Base-by-base conservation (phyloP, 2,329 filamentous ascomycete species). In the Diaporthe longicolla region DNA sequence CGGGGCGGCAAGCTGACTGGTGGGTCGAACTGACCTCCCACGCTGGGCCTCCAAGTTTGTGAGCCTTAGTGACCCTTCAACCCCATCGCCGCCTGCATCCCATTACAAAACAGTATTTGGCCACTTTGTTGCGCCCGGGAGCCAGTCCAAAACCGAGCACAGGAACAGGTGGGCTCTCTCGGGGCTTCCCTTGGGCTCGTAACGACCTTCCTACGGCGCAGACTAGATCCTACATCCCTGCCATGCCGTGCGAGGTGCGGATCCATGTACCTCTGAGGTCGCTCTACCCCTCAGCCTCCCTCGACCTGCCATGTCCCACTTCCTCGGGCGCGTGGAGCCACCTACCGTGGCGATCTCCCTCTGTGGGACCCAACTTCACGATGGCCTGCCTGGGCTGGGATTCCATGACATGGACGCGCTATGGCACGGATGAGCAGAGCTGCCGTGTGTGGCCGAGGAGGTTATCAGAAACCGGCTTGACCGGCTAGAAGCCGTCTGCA, bases 81-180 rank as follows among this genome's bases (percentile, higher is more conserved):
- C 63, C 66, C 73, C 57, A 73, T 71, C 52, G 58, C 35, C 21
- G 32, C 58, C 66, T 74, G 68, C 68, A 75, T 72, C 61, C 71
- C 40, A 75, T 75, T 74, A 75, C 74, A 75, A 68, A 75, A 72
- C 74, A 59, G 45, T 75, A 70, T 70, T 63, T 66, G 69, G 45
- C 40, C 29, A 43, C n/a, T 5, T 26, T 70, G 45, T 50, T 21
- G 63, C 37, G 48, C n/a, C 29, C 48, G 48, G 32, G 45, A 40
- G 21, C 19, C 45, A 48, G 45, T 48, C 45, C 29, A 66, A 10
- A 21, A 24, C 45, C 45, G 32, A 40, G 61, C 43, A 8, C 63
- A 54, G 13, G 63, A 52, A 66, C 63, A 29, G 45, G 29, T 52
- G 63, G 48, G 61, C 29, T 50, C 43, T 50, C 43, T 52, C 29